Percentiles rank a stretch among this genome's conserved stretches.
phyloP scores from a whole-genome alignment of 2,329 filamentous ascomycete species.

The Penicillium verrucosum region DNA sequence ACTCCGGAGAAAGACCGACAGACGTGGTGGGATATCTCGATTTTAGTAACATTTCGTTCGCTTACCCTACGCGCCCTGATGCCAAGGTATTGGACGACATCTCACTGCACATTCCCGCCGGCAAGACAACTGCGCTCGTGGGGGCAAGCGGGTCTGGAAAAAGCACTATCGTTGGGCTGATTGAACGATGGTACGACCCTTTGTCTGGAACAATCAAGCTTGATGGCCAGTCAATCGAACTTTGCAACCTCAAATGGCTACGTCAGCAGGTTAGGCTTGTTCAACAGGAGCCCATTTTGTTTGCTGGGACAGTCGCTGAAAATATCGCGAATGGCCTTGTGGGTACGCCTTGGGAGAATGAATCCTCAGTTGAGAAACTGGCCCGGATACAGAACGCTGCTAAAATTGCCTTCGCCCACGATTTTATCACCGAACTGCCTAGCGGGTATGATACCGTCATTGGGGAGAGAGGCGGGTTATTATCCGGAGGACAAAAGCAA shows the following conservation, averaged over 20 bases:
- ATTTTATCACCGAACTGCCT: slow-evolving; percentile 71
- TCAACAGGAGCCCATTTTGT: slow-evolving; percentile 72
- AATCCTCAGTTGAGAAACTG: slow-evolving; percentile 51
- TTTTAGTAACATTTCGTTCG: slow-evolving; percentile 41
- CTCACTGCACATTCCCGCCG: slow-evolving; percentile 35
- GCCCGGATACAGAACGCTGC: slow-evolving; percentile 19
- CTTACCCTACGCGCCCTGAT: slow-evolving; percentile 41
- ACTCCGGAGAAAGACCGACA: slow-evolving; percentile 13
- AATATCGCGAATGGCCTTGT: slow-evolving; percentile 64
- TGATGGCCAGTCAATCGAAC: slow-evolving; percentile 37
- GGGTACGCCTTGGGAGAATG: slow-evolving; percentile 66
- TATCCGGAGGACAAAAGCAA: slow-evolving; percentile 91
- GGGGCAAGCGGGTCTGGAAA: slow-evolving; percentile 72
- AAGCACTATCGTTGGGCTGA: slow-evolving; percentile 67
- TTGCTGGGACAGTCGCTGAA: slow-evolving; percentile 74
- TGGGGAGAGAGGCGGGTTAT: slow-evolving; percentile 74
- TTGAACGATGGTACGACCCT: slow-evolving; percentile 69
- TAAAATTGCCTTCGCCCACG: slow-evolving; percentile 59
- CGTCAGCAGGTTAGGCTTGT: slow-evolving; percentile 25
- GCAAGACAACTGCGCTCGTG: slow-evolving; percentile 60
- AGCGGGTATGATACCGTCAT: slow-evolving; percentile 82
- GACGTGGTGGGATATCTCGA: slow-evolving; percentile 31
- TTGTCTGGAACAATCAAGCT: slow-evolving; percentile 34
- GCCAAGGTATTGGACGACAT: slow-evolving; percentile 36
- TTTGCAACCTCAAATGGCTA: slow-evolving; percentile 32